A percentile compares a stretch with the other conserved stretches of the same genome.
Evolutionary conservation across 2,329 filamentous ascomycete genomes (phyloP).

Genomic region (Torrubiella hemipterigena): DNA sequence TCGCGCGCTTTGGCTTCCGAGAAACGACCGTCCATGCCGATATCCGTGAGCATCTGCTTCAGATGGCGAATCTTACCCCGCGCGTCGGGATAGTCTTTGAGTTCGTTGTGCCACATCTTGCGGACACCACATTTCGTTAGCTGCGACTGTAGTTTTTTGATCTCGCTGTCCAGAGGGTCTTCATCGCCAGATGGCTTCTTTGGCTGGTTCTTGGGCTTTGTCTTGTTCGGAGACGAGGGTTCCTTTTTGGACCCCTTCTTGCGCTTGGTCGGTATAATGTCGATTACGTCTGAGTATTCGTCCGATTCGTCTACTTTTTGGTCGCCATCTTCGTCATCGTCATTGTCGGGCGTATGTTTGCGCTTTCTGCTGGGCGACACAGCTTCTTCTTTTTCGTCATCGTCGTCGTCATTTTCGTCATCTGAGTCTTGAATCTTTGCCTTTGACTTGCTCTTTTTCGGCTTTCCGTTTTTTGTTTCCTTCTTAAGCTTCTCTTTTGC

Average conservation of each 20-base stretch:
- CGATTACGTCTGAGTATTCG: slow-evolving; percentile 48
- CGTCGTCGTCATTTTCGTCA: slow-evolving; percentile 10
- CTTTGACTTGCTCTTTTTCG: slow-evolving; percentile 1
- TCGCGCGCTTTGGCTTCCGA: slow-evolving; percentile 72
- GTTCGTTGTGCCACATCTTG: slow-evolving; percentile 81
- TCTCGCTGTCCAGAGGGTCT: slow-evolving; percentile 61
- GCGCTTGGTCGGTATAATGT: slow-evolving; percentile 52
- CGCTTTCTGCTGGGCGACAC: not conserved
- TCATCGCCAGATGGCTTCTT: slow-evolving; percentile 30
- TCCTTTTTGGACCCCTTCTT: slow-evolving; percentile 35
- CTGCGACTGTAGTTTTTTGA: slow-evolving; percentile 80
- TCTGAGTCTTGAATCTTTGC: too few species aligned
- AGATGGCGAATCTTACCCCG: slow-evolving; percentile 77
- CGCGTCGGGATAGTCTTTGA: slow-evolving; percentile 61
- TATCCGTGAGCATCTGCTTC: slow-evolving; percentile 63
- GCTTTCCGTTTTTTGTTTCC: slow-evolving; percentile 14
- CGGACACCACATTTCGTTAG: slow-evolving; percentile 83
- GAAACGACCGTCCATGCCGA: slow-evolving; percentile 82
- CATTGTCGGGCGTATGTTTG: not conserved
- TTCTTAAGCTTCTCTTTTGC: too few species aligned
- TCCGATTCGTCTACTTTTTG: slow-evolving; percentile 18
- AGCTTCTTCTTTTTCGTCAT: not conserved
- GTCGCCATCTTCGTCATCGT: slow-evolving; percentile 5
- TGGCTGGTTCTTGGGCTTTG: slow-evolving; percentile 21
- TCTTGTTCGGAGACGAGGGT: slow-evolving; percentile 1